These are phyloP conservation scores for Digitaria exilis DNA, from an alignment of 202 grass and related monocot genomes.

Conservation along the genomic window DNA sequence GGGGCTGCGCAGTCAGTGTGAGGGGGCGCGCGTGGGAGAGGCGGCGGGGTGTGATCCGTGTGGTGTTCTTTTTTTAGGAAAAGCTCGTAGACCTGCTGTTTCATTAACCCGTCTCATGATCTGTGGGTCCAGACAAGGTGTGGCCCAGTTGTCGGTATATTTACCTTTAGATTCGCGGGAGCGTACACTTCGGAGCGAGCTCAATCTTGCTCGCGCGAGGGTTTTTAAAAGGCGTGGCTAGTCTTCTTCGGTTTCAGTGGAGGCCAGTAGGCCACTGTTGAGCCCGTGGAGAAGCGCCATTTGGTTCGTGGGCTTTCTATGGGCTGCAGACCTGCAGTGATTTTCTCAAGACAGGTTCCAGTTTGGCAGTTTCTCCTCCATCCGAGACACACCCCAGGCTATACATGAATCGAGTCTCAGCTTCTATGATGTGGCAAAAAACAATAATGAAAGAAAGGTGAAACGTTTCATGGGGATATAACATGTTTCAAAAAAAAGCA, in stretches of 20 bases:
- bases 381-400: no score
- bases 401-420: no score
- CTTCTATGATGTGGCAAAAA: no score
- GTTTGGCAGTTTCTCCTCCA: no score
- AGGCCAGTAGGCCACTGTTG: constrained; percentile 20
- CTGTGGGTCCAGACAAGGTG: fast-evolving
- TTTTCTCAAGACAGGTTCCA: not conserved
- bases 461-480: no score
- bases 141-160: not conserved
- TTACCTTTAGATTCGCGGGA: not conserved
- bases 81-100: not conserved
- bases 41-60: constrained; percentile 4
- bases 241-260: constrained; percentile 42
- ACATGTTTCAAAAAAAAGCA: no score
- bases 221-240: constrained; percentile 26
- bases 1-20: constrained; percentile 19
- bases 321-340: not conserved
- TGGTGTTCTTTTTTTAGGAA: not conserved
- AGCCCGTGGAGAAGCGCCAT: not conserved
- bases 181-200: not conserved
- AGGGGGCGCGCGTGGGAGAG: not conserved
- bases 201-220: constrained; percentile 8
- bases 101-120: not conserved
- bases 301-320: not conserved
- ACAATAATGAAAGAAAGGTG: no score